Percentiles rank a stretch among this genome's conserved stretches.
Evolutionary conservation across 495 filamentous ascomycete species (phyloP).

Genomic region (Neurospora sp.): DNA sequence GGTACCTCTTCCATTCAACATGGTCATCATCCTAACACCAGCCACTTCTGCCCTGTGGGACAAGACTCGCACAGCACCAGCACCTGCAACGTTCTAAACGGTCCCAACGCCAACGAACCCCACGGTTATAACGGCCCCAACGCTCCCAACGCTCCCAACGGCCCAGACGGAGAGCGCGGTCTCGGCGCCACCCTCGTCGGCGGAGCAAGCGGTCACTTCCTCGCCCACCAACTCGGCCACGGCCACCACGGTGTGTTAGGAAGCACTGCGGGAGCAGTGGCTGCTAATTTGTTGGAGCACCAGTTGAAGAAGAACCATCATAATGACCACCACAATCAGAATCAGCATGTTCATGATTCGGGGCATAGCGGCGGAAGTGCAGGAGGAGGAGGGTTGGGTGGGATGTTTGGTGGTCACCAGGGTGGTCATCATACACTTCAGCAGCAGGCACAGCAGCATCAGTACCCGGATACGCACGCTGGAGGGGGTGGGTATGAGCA

Average conservation of each 20-base stretch:
- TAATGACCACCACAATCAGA: not conserved
- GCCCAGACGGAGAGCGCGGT: slow-evolving; percentile 39
- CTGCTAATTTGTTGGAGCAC: slow-evolving; percentile 44
- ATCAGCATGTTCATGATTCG: not conserved
- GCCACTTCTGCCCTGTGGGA: not conserved
- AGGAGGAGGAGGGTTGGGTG: not conserved
- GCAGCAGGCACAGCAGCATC: not conserved
- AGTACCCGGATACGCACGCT: not conserved
- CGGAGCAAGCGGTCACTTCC: slow-evolving; percentile 41
- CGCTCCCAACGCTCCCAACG: not conserved
- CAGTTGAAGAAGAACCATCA: slow-evolving; percentile 30
- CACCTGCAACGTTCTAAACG: not conserved
- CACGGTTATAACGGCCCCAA: not conserved
- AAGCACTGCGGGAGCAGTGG: slow-evolving; percentile 43
- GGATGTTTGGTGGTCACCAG: not conserved
- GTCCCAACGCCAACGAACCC: not conserved
- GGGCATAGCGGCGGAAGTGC: not conserved
- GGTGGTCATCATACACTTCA: not conserved
- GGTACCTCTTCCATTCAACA: not conserved
- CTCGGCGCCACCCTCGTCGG: slow-evolving; percentile 46
- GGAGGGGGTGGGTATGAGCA: not conserved
- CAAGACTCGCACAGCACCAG: not conserved
- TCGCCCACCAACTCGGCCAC: slow-evolving; percentile 31
- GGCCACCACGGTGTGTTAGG: slow-evolving; percentile 41
- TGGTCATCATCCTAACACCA: not conserved